A percentile compares a stretch with the other conserved stretches of the same genome.
phyloP scores from a whole-genome alignment of 345 rosid species.

The Populus nigra region DNA sequence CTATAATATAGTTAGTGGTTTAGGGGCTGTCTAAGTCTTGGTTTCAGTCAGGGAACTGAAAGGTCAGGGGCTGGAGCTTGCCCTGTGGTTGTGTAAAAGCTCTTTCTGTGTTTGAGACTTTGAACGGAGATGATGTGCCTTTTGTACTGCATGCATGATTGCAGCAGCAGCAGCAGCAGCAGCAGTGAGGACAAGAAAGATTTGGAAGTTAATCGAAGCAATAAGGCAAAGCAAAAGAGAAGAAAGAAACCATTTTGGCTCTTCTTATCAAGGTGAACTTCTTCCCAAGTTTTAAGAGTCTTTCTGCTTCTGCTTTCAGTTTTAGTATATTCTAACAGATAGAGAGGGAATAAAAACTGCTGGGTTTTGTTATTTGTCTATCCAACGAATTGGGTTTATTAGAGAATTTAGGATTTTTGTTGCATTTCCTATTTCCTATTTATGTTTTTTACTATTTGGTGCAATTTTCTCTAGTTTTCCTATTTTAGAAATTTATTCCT shows the following conservation, averaged over 20 bases:
- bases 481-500: not conserved
- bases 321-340: not conserved
- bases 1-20: not conserved
- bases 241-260: constrained; percentile 9
- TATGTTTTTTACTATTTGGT: not conserved
- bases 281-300: not conserved
- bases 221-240: constrained; percentile 20
- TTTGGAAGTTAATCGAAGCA: constrained; percentile 12
- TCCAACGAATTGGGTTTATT: not conserved
- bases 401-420: not conserved
- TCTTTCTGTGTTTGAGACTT: not conserved
- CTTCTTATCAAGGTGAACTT: constrained; percentile 6
- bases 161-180: not conserved
- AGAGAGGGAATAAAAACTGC: not conserved
- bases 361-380: not conserved
- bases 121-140: not conserved
- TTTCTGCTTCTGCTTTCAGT: not conserved
- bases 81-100: too few species aligned
- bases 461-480: not conserved
- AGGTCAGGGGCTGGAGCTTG: not conserved
- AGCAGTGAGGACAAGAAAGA: not conserved
- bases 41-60: not conserved
- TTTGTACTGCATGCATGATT: constrained; percentile 7
- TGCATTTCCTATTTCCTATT: not conserved
- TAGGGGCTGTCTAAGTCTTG: not conserved